Base-by-base conservation (phyloP, 202 grass and related monocot species). In the Tripidium arundinaceum region DNA sequence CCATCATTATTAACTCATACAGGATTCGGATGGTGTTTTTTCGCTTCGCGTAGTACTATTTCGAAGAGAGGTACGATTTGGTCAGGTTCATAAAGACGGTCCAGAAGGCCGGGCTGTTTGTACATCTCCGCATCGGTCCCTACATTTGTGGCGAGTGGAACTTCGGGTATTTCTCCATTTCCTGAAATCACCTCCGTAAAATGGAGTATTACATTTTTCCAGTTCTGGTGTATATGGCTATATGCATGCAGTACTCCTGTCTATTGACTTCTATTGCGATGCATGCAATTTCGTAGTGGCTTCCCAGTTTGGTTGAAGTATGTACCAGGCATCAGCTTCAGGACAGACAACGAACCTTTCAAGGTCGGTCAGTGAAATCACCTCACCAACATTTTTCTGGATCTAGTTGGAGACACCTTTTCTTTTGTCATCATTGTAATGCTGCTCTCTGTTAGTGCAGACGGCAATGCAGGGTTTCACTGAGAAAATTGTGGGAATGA, bases 301-400 rank as follows among this genome's bases (percentile, higher is more conserved):
- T 99, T 99, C 80, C 96, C 96, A 34, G 96, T 99, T 69, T 99
- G 96, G 96, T 81, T 99, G 65, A 99, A 99, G 77, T 99, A 99
- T 88, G 88, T 99, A 60, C 89, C 92, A 52, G 96, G 96, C 66
- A 99, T 99, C 83, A 95, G 92, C 87, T 99, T 99, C 80, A 95
- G 96, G 77, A 99, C 92, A 27, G 96, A 99, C 65, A 99, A 99
- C 55, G 92, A 88, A 27, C 96, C 96, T 65, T 99, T 99, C 79
- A 99, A 99, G 90, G 96, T 99, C 2, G 77, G 96, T 99, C 1
- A 37, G 41, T 80, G 10, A 70, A 78, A 58, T 58, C 21, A 58
- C 21, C n/a, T 78, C 58, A 4, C 39, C 34, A 27, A 5, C 34
- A 86, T 80, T 67, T 80, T 67, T 89, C 76, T 71, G 68, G 70